Base-by-base conservation (phyloP, 1,284 basidiomycete species). In the Cryptococcus sp. region DNA sequence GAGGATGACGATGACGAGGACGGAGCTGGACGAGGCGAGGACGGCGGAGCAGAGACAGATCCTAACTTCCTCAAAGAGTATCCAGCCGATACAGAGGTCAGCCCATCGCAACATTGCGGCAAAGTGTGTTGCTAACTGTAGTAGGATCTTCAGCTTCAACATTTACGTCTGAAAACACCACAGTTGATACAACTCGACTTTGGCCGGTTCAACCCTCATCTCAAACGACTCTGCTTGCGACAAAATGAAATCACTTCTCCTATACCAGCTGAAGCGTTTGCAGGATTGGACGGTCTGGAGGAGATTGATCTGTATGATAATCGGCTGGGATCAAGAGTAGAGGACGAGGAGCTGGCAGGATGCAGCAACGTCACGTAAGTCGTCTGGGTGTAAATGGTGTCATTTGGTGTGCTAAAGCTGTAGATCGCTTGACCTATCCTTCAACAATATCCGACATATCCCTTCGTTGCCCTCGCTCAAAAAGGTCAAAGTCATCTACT, bases 281-380 rank as follows among this genome's bases (percentile, higher is more conserved):
- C 75, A 25, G 73, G 77, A n/a, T 41, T 57, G 37, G 37, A 35
- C 11, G 77, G 82, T 42, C 74, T 98, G 25, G 86, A 89, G 59
- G 93, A 97, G 53, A 73, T 98, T 45, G 94, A 98, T 73, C 66
- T 97, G 54, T 98, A 98, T 68, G 94, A 98, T 71, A 98, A 98
- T 74, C 84, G 87, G 64, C 73, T 98, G 54, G 92, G 89, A 61
- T 65, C 72, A 12, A 68, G 86, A n/a, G 85, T 74, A 1, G 52
- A 46, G 18, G 69, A 74, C 41, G 80, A 35, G 72, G 85, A 81
- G 12, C 63, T 95, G 75, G 84, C 54, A 75, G 79, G 51, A 0
- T 72, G 86, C 45, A 69, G 74, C 11, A 79, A 81, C 34, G 73
- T 97, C 37, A 79, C 75, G 91, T 91, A 73, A 62, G 87, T 79